Conservation (phyloP, 176 grass and related monocot genomes). For the Cenchrus fungigraminus region DNA sequence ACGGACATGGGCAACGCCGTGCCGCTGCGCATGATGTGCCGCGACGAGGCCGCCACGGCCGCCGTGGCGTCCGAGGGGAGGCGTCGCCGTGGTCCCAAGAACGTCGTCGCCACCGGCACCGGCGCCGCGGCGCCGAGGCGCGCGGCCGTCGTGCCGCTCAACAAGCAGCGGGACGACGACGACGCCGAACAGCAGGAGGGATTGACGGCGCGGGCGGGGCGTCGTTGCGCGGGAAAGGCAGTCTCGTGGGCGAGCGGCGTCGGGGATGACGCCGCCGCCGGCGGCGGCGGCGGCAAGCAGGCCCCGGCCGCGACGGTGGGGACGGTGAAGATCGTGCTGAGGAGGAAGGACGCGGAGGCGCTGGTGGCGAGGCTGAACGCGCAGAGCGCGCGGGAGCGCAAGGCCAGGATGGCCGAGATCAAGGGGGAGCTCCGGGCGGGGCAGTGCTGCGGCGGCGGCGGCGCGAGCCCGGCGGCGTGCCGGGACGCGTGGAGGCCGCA, state of each 20-base stretch:
- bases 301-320: background rate
- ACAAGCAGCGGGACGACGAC: conserved; percentile 2
- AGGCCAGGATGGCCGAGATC: conserved; percentile 45
- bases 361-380: conserved; percentile 50
- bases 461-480: background rate
- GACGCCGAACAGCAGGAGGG: background rate
- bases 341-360: conserved; percentile 55
- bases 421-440: background rate
- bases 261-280: background rate
- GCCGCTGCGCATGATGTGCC: conserved; percentile 20
- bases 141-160: background rate
- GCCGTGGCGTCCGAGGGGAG: background rate
- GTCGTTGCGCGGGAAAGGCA: background rate
- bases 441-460: background rate
- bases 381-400: conserved; percentile 17
- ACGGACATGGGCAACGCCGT: conserved; percentile 47
- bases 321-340: conserved; percentile 63
- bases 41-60: background rate
- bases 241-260: background rate
- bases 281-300: too few species aligned
- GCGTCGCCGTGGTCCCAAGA: background rate
- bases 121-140: background rate
- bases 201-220: background rate
- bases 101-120: background rate
- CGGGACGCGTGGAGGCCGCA: conserved; percentile 24